Conservation (phyloP, 352 stramenopile genomes). For the Phytophthora sansomeana region DNA sequence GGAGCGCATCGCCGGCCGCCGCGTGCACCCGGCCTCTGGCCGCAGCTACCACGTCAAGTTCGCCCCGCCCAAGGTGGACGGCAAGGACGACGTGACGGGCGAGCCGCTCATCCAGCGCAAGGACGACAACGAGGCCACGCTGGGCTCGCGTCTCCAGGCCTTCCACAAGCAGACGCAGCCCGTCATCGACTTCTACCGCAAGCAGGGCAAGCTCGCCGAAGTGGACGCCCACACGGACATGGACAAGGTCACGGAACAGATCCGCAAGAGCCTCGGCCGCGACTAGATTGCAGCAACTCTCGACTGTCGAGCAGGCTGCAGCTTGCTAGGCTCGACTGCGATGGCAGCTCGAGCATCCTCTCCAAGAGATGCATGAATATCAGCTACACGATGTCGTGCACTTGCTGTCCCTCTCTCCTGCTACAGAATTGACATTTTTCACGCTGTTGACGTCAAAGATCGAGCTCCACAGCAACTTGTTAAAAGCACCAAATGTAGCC, state of each 20-base stretch:
- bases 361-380: conserved; percentile 36
- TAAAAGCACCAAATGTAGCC: too few species aligned
- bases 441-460: conserved; percentile 4
- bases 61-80: conserved; percentile 93
- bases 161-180: conserved; percentile 98
- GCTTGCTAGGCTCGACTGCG: conserved; percentile 23
- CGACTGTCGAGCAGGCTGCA: conserved; percentile 25
- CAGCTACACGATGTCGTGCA: conserved; percentile 27
- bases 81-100: conserved; percentile 94
- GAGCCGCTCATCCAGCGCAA: conserved; percentile 97
- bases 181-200: conserved; percentile 93
- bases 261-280: conserved; percentile 72
- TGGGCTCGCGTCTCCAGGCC: conserved; percentile 92
- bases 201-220: conserved; percentile 84
- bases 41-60: conserved; percentile 99
- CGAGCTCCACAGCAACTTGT: background rate
- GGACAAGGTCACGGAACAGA: conserved; percentile 83
- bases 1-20: conserved; percentile 96
- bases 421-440: background rate
- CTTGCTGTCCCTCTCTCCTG: conserved; percentile 12
- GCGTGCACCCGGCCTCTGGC: conserved; percentile 95
- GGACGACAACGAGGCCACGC: conserved; percentile 96
- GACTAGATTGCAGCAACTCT: conserved; percentile 57
- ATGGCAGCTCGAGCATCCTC: conserved; percentile 2
- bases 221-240: conserved; percentile 94